A percentile compares a stretch with the other conserved stretches of the same genome.
phyloP scores from a whole-genome alignment of 164 flowering plant species.

The Berberis vulgaris region DNA sequence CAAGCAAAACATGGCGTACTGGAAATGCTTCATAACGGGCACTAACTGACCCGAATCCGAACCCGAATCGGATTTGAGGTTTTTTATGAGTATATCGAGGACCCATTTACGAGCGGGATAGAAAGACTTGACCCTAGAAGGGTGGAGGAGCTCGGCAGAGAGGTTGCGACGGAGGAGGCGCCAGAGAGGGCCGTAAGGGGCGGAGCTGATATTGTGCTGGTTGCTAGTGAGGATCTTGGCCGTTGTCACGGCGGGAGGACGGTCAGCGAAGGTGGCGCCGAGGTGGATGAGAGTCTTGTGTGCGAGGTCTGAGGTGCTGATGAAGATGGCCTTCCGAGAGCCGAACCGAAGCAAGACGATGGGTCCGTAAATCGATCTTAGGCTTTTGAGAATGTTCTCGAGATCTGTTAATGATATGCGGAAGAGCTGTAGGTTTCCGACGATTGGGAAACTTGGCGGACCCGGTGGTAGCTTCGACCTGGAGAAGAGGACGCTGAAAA shows the following conservation, averaged over 20 bases:
- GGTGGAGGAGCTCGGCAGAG: slow-evolving; percentile 13
- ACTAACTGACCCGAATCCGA: neutral
- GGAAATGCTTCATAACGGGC: neutral
- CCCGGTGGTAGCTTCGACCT: no score
- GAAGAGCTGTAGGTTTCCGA: slow-evolving; percentile 23
- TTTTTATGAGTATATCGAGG: slow-evolving; percentile 9
- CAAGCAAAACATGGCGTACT: slow-evolving; percentile 27
- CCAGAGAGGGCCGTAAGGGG: slow-evolving; percentile 26
- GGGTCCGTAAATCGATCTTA: slow-evolving; percentile 2
- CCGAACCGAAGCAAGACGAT: slow-evolving; percentile 29
- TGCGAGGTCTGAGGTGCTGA: slow-evolving; percentile 23
- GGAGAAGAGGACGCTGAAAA: no score
- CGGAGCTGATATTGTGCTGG: slow-evolving; percentile 23
- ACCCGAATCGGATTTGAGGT: neutral
- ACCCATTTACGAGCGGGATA: slow-evolving; percentile 25
- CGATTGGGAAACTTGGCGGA: slow-evolving; percentile 13
- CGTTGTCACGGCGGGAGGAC: slow-evolving; percentile 18
- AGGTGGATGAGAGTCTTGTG: slow-evolving; percentile 10
- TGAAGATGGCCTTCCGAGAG: slow-evolving; percentile 20
- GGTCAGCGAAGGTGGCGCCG: neutral
- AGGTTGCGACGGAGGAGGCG: no score
- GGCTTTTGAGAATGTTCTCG: slow-evolving; percentile 14
- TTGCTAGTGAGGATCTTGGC: slow-evolving; percentile 10
- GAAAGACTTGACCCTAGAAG: slow-evolving; percentile 23
- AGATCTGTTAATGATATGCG: slow-evolving; percentile 13